Evolutionary conservation across 1,284 basidiomycete genomes (phyloP), one percentile per base, ranked within the genome.

Genomic region (Pseudozyma pruni): DNA sequence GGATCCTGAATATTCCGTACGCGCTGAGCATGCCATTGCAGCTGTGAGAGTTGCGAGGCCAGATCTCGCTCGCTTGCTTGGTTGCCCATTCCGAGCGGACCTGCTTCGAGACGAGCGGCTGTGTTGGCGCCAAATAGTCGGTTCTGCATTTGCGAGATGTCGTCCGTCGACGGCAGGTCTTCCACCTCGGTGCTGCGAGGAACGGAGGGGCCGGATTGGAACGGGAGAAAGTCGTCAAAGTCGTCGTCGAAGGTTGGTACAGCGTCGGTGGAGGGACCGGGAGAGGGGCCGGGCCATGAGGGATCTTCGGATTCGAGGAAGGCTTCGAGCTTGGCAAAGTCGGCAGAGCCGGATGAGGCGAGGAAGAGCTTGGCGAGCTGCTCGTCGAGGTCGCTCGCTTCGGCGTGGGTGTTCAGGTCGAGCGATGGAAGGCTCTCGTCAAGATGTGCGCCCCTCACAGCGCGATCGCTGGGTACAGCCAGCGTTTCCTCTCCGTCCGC

Each of bases 291-390:
- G 10, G 71, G 71, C 71, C 71, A 73, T 2, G 57, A 59, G 1
- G 71, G 71, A 44, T 73, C 71, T 46, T 70, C 32, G 5, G 58
- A 58, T 14, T 70, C 56, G 14, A 73, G 54, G 19, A 73, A 73
- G 3, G 54, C 71, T 58, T 73, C 71, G 16, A 73, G 56, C 31
- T 70, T 47, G 8, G 60, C 62, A 13, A 71, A 25, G 11, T 64
- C 67, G 14, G n/a, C 22, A 10, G 53, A 37, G 29, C 38, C 23
- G 16, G 7, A 39, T 14, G 48, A 35, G 34, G 55, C 27, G 17
- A 66, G 58, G 38, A 64, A 71, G 11, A 64, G 53, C n/a, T 57
- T 53, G 14, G 68, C 58, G 5, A 71, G 47, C 32, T 61, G 49
- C 40, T 60, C 59, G 42, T 73, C 60, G 8, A 68, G 37, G n/a